Conservation (phyloP, 768 basidiomycete species). For the Hemileccinum impolitum region DNA sequence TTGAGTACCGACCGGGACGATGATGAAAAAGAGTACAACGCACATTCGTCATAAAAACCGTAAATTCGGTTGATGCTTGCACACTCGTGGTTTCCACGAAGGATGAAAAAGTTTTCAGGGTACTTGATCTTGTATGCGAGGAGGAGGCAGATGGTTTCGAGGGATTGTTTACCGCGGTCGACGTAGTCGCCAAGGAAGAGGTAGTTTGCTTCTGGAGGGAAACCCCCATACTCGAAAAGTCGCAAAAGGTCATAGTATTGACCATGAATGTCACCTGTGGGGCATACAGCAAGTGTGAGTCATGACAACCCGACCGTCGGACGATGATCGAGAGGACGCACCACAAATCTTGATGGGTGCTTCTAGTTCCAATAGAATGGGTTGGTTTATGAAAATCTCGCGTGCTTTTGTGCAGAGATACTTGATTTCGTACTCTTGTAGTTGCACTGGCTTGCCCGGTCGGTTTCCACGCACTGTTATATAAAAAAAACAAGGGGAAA, state of each 20-base stretch:
- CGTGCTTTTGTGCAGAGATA: conserved; percentile 97
- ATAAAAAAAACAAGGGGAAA: conserved; percentile 21
- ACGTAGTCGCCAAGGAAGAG: conserved; percentile 99
- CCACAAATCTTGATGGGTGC: conserved; percentile 99
- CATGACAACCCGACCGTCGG: conserved; percentile 10
- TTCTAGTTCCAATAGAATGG: conserved; percentile 95
- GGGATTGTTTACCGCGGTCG: conserved; percentile 96
- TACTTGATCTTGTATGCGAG: conserved; percentile 99
- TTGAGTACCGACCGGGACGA: conserved; percentile 9
- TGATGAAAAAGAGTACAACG: conserved; percentile 31
- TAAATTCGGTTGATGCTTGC: conserved; percentile 99
- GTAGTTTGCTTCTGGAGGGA: conserved; percentile 99
- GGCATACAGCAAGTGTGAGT: conserved; percentile 21
- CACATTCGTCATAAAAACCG: conserved; percentile 99
- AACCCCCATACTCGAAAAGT: conserved; percentile 98
- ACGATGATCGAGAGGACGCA: conserved; percentile 36
- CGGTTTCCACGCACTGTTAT: conserved; percentile 90
- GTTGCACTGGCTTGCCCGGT: conserved; percentile 96
- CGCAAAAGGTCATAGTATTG: conserved; percentile 99
- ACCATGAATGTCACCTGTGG: conserved; percentile 93
- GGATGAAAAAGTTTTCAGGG: conserved; percentile 99
- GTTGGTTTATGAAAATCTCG: conserved; percentile 99
- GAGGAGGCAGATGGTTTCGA: conserved; percentile 99
- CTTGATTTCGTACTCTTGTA: conserved; percentile 99
- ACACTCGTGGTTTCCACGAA: conserved; percentile 98